A percentile compares a stretch with the other conserved stretches of the same genome.
phyloP scores from a whole-genome alignment of 23 red algal genomes.

The Chondrus crispus region DNA sequence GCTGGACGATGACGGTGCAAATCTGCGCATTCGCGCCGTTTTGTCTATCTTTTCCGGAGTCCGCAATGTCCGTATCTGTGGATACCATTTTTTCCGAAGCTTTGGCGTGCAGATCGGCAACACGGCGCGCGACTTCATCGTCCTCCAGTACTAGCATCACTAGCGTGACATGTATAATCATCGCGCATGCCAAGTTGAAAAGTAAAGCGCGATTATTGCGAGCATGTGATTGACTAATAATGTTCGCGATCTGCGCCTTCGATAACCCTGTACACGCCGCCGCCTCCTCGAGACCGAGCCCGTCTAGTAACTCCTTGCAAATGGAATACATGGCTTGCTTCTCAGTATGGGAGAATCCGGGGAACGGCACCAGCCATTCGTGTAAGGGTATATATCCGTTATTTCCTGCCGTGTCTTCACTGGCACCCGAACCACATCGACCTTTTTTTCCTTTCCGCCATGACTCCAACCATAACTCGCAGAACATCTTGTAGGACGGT shows the following conservation, averaged over 20 bases:
- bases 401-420: not conserved
- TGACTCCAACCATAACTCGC: not conserved
- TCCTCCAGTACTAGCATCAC: not conserved
- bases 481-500: not conserved
- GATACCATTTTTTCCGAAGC: too few relatives aligned
- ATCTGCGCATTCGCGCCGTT: not conserved
- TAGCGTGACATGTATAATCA: not conserved
- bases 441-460: not conserved
- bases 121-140: too few relatives aligned
- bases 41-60: not conserved
- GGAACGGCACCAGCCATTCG: not conserved
- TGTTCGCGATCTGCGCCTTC: not conserved
- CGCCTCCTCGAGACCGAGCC: not conserved
- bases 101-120: too few relatives aligned
- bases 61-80: too few relatives aligned
- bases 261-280: not conserved
- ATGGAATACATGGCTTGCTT: not conserved
- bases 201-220: not conserved
- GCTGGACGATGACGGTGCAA: not conserved
- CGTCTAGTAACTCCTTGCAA: not conserved
- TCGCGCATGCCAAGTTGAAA: not conserved
- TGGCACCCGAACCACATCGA: not conserved
- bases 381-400: not conserved
- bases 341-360: not conserved
- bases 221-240: not conserved